Evolutionary conservation across 2,329 filamentous ascomycete species (phyloP).

Genomic region (Pseudogymnoascus sp.): DNA sequence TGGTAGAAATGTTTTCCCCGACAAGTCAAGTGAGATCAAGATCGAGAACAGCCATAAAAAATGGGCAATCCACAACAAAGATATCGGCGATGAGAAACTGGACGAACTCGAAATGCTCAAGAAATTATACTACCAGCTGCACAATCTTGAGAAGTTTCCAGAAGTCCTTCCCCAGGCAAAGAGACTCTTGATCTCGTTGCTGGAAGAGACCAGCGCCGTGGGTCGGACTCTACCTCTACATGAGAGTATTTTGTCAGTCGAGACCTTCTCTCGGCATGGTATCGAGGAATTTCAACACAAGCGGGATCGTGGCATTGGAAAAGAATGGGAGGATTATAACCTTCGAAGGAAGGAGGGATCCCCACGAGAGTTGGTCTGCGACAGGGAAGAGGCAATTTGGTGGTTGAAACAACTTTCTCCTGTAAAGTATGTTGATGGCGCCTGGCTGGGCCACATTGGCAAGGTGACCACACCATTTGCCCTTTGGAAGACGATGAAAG

Average conservation of each 20-base stretch:
- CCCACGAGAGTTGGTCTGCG: conserved; percentile 30
- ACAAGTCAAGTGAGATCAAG: not conserved
- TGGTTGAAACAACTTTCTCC: conserved; percentile 36
- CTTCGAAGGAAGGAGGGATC: conserved; percentile 27
- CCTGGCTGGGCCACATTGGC: conserved; percentile 40
- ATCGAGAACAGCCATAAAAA: conserved; percentile 12
- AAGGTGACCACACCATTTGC: conserved; percentile 36
- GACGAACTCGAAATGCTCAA: conserved; percentile 24
- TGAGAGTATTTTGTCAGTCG: conserved; percentile 28
- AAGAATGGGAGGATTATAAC: conserved; percentile 25
- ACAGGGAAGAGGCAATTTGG: conserved; percentile 30
- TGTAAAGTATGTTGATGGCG: conserved; percentile 40
- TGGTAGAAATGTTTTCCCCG: not conserved
- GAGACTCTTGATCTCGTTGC: conserved; percentile 29
- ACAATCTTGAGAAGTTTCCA: conserved; percentile 33
- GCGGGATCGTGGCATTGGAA: conserved; percentile 28
- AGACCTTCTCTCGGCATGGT: conserved; percentile 25
- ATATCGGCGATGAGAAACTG: conserved; percentile 8
- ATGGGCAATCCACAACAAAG: conserved; percentile 10
- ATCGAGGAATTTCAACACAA: conserved; percentile 28
- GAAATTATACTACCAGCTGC: conserved; percentile 34
- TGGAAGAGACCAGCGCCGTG: conserved; percentile 29
- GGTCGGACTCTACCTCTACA: conserved; percentile 19
- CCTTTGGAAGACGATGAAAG: conserved; percentile 32
- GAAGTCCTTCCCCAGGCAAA: conserved; percentile 30